A percentile compares a stretch with the other conserved stretches of the same genome.
These are phyloP conservation scores for Cladosporium sp. DNA, from an alignment of 2,329 filamentous ascomycete species.

Conservation along the genomic window DNA sequence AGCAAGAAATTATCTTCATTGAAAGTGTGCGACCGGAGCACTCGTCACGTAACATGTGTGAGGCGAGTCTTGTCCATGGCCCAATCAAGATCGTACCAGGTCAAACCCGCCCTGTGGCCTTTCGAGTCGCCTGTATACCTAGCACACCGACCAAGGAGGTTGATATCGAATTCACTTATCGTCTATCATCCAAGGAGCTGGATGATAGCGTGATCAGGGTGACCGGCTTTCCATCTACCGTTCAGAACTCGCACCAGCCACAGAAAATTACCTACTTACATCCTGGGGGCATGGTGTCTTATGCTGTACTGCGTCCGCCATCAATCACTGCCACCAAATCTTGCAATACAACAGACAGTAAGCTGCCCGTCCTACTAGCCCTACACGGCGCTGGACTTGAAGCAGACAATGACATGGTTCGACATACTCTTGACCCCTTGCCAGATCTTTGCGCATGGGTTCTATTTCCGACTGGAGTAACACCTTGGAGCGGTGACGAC, in stretches of 20 bases:
- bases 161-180: slow-evolving; percentile 18
- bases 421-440: slow-evolving; percentile 46
- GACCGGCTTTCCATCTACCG: neutral
- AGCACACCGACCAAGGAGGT: neutral
- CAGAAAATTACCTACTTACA: slow-evolving; percentile 55
- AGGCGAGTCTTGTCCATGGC: slow-evolving; percentile 14
- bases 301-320: slow-evolving; percentile 54
- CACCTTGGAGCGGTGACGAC: slow-evolving; percentile 57
- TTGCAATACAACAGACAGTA: slow-evolving; percentile 19
- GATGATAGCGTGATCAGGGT: neutral
- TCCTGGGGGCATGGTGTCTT: slow-evolving; percentile 52
- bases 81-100: slow-evolving; percentile 31
- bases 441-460: slow-evolving; percentile 53
- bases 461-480: slow-evolving; percentile 54
- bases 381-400: slow-evolving; percentile 57
- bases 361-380: slow-evolving; percentile 47
- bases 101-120: slow-evolving; percentile 32
- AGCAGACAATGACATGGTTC: slow-evolving; percentile 44
- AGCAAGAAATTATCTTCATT: slow-evolving; percentile 19
- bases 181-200: slow-evolving; percentile 10
- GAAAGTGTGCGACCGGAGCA: slow-evolving; percentile 14
- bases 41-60: slow-evolving; percentile 15
- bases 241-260: slow-evolving; percentile 33
- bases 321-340: slow-evolving; percentile 35
- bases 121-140: slow-evolving; percentile 31